Base-by-base conservation (phyloP, 1,284 basidiomycete species). In the Xanthoconium separans region DNA sequence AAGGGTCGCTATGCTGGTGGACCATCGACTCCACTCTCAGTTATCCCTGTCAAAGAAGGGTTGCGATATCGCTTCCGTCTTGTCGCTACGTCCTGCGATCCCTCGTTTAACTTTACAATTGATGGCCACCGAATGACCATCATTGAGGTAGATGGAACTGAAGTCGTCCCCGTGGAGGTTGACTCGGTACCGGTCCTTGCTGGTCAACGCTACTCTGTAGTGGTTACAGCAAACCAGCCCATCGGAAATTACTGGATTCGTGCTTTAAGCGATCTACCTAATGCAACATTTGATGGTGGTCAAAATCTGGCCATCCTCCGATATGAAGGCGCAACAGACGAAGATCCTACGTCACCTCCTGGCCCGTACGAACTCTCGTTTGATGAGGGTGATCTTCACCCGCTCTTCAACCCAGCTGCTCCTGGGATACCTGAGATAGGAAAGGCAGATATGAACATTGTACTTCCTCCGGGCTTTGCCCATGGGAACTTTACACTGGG, bases 221-320 rank as follows among this genome's bases (percentile, higher is more conserved):
- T 74, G 6, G 57, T 77, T 4, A 60, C 61, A 2, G 72, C 75
- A 15, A 48, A 70, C 50, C 63, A 73, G 50, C 39, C 60, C 0
- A 30, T 67, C 42, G 64, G 50, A 0, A 82, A 79, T 54, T 82
- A 81, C 54, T 79, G 81, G 76, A 61, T 79, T 53, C 73, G 77
- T 18, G 68, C 66, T 8, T 50, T 49, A 45, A 54, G 29, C 40
- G 39, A 53, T 42, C 20, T 45, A 61, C 73, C 7, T 20, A 36
- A 34, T 5, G 33, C 48, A 2, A 50, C 65, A 4, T 75, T 77
- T 56, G 61, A 53, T 1, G 69, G 67, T 9, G 76, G 76, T 5
- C 61, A 75, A 42, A 81, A 81, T 58, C 70, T 72, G 15, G 84
- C 81, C 3, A 80, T 86, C 53, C 61, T 86, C 33, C 75, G 78